Conservation (phyloP, 2,329 filamentous ascomycete genomes). For the Fusarium succisae region DNA sequence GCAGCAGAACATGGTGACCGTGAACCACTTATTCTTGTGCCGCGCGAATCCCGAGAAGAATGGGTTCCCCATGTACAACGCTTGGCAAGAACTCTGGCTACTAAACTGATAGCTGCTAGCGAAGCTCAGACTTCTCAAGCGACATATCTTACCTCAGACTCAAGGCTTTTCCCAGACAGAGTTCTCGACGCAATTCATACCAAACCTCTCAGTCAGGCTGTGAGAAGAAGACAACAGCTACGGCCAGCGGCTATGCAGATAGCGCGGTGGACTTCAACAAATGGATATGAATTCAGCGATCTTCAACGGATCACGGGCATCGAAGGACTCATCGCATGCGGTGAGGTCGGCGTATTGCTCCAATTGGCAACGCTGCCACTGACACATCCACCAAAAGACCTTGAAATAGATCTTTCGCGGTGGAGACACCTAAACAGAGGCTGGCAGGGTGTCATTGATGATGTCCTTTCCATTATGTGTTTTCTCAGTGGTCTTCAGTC, state of each 20-base stretch:
- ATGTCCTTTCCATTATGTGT: neutral
- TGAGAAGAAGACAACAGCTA: neutral
- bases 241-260: slow-evolving; percentile 5
- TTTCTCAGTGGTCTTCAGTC: neutral
- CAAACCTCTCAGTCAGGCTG: neutral
- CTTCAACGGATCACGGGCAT: neutral
- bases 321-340: slow-evolving; percentile 5
- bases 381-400: neutral
- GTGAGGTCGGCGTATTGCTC: neutral
- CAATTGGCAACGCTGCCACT: neutral
- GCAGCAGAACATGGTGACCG: rapidly evolving
- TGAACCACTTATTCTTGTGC: neutral
- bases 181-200: neutral
- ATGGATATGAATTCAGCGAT: neutral
- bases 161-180: neutral
- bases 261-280: neutral
- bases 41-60: neutral
- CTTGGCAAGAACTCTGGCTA: neutral
- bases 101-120: rapidly evolving
- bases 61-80: neutral
- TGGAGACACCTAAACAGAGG: neutral
- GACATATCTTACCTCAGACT: rapidly evolving
- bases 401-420: neutral
- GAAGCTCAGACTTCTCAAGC: neutral
- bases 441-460: neutral